phyloP scores from a whole-genome alignment of 1,139 yeast species.

The Fermentozyma sake region DNA sequence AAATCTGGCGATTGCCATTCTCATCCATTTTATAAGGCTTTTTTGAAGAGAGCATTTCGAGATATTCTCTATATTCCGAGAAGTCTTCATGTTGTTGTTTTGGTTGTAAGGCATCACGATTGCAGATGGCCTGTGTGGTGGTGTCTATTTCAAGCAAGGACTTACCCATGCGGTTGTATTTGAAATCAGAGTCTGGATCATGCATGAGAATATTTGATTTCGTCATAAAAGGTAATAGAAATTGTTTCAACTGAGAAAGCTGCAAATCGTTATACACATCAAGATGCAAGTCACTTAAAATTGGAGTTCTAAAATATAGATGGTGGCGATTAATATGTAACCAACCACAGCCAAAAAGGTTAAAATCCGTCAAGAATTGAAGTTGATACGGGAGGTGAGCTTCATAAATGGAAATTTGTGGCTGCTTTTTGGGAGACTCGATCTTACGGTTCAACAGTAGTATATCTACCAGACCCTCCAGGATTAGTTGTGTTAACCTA shows the following conservation, averaged over 20 bases:
- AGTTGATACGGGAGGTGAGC: slow-evolving; percentile 73
- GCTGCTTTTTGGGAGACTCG: slow-evolving; percentile 8
- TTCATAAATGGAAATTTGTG: slow-evolving; percentile 43
- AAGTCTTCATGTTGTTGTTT: slow-evolving; percentile 50
- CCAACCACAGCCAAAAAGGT: slow-evolving; percentile 84
- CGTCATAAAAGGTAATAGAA: slow-evolving; percentile 15
- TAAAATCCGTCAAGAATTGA: slow-evolving; percentile 80
- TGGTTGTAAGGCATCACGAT: slow-evolving; percentile 43
- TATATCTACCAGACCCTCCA: slow-evolving; percentile 4
- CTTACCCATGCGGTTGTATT: slow-evolving; percentile 52
- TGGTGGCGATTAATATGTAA: slow-evolving; percentile 34
- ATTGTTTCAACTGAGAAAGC: slow-evolving; percentile 5
- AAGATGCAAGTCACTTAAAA: slow-evolving; percentile 7
- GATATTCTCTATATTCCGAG: no score
- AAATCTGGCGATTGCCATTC: slow-evolving; percentile 20
- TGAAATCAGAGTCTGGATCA: slow-evolving; percentile 9
- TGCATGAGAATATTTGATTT: slow-evolving; percentile 20
- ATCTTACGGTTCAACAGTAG: slow-evolving; percentile 2
- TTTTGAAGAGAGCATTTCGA: slow-evolving; percentile 1
- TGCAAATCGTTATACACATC: slow-evolving; percentile 3
- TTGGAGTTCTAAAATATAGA: slow-evolving; percentile 10
- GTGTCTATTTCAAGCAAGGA: slow-evolving; percentile 69
- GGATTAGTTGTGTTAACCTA: slow-evolving; percentile 51
- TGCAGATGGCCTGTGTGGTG: slow-evolving; percentile 52
- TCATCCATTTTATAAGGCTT: not conserved